Percentiles rank a stretch among this genome's conserved stretches.
Evolutionary conservation across 352 stramenopile genomes (phyloP).

Genomic region (Pythium rhizo-oryzae): DNA sequence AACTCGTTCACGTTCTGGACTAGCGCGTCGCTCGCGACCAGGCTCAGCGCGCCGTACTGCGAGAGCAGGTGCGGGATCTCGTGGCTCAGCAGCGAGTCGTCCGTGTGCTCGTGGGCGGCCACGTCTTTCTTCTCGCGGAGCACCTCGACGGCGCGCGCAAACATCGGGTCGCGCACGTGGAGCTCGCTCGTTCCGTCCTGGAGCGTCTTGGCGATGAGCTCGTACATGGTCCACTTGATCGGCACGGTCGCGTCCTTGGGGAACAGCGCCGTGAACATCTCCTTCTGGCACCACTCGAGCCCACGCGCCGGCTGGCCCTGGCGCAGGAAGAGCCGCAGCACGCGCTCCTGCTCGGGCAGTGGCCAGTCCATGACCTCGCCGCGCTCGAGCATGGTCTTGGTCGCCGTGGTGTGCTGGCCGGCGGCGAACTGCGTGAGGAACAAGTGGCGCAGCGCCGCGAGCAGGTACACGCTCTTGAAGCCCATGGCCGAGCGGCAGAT

Average conservation of each 20-base stretch:
- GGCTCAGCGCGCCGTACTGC: slow-evolving; percentile 65
- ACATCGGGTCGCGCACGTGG: slow-evolving; percentile 59
- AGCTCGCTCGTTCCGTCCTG: slow-evolving; percentile 41
- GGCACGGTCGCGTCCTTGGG: slow-evolving; percentile 63
- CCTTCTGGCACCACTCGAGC: slow-evolving; percentile 58
- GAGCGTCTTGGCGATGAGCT: slow-evolving; percentile 60
- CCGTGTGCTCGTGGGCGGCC: slow-evolving; percentile 39
- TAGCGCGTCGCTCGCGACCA: slow-evolving; percentile 48
- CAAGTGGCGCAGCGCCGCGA: slow-evolving; percentile 63
- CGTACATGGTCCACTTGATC: slow-evolving; percentile 75
- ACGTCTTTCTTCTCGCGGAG: slow-evolving; percentile 66
- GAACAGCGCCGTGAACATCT: slow-evolving; percentile 53
- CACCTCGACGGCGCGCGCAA: slow-evolving; percentile 56
- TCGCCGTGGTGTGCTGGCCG: slow-evolving; percentile 52
- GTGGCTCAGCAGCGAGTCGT: slow-evolving; percentile 54
- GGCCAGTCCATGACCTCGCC: slow-evolving; percentile 78
- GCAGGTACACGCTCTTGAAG: slow-evolving; percentile 66
- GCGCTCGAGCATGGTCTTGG: slow-evolving; percentile 63
- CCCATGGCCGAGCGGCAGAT: slow-evolving; percentile 82
- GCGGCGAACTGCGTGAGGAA: slow-evolving; percentile 66
- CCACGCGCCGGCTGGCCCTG: slow-evolving; percentile 50
- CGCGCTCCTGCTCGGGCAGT: slow-evolving; percentile 66
- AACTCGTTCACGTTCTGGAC: slow-evolving; percentile 34
- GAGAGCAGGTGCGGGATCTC: slow-evolving; percentile 76
- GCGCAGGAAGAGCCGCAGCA: slow-evolving; percentile 64